A percentile compares a stretch with the other conserved stretches of the same genome.
Evolutionary conservation across 75 land plant genomes (phyloP).

Genomic region (Cryptomeria japonica): DNA sequence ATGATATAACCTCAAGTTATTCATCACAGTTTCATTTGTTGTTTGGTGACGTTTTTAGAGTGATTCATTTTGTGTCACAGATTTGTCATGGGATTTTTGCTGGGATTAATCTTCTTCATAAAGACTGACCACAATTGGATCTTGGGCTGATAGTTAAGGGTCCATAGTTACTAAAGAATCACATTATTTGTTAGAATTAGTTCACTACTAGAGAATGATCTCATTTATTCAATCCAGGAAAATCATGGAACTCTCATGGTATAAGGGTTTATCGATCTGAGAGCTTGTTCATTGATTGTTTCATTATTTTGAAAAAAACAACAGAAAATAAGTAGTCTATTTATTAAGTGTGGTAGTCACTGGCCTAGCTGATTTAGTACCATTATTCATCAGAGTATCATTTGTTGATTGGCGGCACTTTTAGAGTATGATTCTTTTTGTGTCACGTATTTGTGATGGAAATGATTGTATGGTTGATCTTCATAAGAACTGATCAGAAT

Average conservation of each 20-base stretch:
- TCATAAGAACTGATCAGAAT: neutral
- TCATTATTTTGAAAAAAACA: neutral
- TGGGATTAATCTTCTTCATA: neutral
- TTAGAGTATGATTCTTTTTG: neutral
- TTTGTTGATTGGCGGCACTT: neutral
- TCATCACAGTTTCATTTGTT: neutral
- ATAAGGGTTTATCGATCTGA: neutral
- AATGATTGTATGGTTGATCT: neutral
- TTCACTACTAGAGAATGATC: neutral
- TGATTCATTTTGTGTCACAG: neutral
- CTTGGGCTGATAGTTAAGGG: neutral
- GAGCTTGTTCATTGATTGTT: slow-evolving; percentile 1
- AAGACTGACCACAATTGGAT: neutral
- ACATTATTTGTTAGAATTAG: neutral
- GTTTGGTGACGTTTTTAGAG: neutral
- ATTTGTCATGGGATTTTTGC: neutral
- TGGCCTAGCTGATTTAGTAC: neutral
- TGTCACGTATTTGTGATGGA: neutral
- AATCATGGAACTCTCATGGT: neutral
- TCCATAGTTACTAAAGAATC: neutral
- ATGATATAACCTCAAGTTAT: neutral
- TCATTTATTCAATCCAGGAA: neutral
- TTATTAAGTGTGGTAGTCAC: neutral
- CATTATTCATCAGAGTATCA: neutral
- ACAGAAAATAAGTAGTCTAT: no score